phyloP scores from a whole-genome alignment of 495 filamentous ascomycete genomes.

The Evansstolkia leycettana region DNA sequence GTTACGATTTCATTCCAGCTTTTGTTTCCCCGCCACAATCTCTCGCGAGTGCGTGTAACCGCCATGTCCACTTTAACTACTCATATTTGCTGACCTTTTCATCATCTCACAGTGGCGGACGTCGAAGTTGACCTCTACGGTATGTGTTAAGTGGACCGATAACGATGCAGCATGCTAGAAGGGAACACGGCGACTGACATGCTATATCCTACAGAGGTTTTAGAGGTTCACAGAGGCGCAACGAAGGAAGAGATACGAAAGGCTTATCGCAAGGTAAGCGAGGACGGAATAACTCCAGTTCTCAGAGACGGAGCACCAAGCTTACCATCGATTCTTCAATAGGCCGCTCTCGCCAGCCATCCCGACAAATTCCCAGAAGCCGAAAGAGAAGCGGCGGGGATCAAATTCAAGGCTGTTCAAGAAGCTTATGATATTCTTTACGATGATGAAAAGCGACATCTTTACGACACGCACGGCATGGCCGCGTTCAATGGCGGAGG shows the following conservation, averaged over 20 bases:
- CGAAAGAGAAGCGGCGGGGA: constrained; percentile 70
- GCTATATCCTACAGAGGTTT: constrained; percentile 44
- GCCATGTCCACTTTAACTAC: background rate
- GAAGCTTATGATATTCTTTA: constrained; percentile 96
- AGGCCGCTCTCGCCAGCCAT: constrained; percentile 82
- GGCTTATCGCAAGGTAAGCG: constrained; percentile 81
- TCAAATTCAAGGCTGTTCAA: constrained; percentile 80
- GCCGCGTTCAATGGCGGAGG: constrained; percentile 71
- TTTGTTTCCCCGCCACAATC: background rate
- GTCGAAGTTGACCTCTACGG: constrained; percentile 35
- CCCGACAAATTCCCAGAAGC: constrained; percentile 92
- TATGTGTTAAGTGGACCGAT: constrained; percentile 8
- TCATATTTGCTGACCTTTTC: constrained; percentile 7
- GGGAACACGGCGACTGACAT: constrained; percentile 2
- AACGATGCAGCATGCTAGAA: background rate
- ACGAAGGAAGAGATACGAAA: constrained; percentile 85
- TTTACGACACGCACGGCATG: constrained; percentile 94
- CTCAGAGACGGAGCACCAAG: background rate
- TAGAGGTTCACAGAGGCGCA: constrained; percentile 58
- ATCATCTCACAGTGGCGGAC: constrained; percentile 19
- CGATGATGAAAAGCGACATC: constrained; percentile 83
- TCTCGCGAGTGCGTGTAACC: background rate
- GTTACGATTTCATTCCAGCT: background rate
- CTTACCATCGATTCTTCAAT: constrained; percentile 1
- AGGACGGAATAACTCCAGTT: background rate